phyloP scores from a whole-genome alignment of 306 rosid genomes.

The Castanea sativa region DNA sequence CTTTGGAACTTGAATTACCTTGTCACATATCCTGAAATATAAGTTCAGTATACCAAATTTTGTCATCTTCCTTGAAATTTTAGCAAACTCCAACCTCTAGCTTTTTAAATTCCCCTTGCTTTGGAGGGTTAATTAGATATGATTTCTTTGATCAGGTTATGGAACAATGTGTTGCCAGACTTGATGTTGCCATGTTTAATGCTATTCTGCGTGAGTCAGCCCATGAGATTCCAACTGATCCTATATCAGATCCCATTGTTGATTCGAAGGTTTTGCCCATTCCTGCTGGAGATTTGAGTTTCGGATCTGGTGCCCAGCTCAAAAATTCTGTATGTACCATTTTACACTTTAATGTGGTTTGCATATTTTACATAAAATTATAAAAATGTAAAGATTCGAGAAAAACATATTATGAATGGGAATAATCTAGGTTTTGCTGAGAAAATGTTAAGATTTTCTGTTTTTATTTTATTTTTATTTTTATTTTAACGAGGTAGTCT shows the following conservation, averaged over 20 bases:
- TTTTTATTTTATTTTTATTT: background rate
- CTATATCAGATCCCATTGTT: constrained; percentile 89
- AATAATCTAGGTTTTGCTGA: background rate
- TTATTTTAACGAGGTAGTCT: background rate
- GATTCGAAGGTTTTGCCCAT: constrained; percentile 93
- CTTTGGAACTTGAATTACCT: background rate
- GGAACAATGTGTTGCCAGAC: constrained; percentile 82
- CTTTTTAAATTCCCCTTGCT: constrained; percentile 10
- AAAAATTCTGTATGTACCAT: constrained; percentile 71
- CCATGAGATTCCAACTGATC: constrained; percentile 94
- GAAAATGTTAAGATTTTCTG: background rate
- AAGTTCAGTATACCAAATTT: background rate
- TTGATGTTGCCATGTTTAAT: constrained; percentile 95
- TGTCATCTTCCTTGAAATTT: constrained; percentile 8
- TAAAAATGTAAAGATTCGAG: background rate
- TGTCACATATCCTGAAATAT: background rate
- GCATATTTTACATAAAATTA: background rate
- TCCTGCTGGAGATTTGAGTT: constrained; percentile 94
- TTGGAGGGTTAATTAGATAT: constrained; percentile 23
- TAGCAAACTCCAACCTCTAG: background rate
- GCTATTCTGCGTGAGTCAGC: constrained; percentile 96
- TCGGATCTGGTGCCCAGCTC: constrained; percentile 97
- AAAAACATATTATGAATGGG: background rate
- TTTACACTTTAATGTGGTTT: background rate
- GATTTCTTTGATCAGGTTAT: constrained; percentile 61